These are phyloP conservation scores for Fagus crenata DNA, from an alignment of 306 rosid species.

Conservation along the genomic window DNA sequence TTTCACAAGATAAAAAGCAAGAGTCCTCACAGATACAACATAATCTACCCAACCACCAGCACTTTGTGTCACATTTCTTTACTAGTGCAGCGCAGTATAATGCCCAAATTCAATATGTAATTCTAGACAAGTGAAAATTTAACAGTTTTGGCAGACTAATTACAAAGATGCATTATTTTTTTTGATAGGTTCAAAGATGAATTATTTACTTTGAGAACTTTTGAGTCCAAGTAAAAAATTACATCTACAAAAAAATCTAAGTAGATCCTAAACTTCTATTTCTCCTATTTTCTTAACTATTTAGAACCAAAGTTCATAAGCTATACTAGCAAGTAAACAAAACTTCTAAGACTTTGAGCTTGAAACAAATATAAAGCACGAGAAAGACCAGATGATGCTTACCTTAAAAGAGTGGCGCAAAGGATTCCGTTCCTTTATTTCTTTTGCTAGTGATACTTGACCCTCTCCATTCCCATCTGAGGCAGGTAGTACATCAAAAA, in stretches of 20 bases:
- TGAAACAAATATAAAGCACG: slow-evolving; percentile 31
- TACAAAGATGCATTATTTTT: not conserved
- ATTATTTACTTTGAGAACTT: not conserved
- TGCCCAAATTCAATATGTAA: not conserved
- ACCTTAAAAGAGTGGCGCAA: slow-evolving; percentile 89
- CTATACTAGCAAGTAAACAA: slow-evolving; percentile 12
- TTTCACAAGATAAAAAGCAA: not conserved
- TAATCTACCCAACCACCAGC: not conserved
- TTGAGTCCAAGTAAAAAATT: not conserved
- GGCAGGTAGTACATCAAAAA: slow-evolving; percentile 83
- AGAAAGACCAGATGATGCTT: slow-evolving; percentile 22
- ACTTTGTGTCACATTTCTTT: not conserved
- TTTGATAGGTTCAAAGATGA: not conserved
- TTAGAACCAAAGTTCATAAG: not conserved
- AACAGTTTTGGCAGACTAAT: not conserved
- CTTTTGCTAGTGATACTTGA: slow-evolving; percentile 71
- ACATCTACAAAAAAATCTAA: not conserved
- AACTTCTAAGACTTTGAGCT: slow-evolving; percentile 22
- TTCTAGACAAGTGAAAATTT: not conserved
- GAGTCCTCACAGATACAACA: not conserved
- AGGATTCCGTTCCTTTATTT: slow-evolving; percentile 83
- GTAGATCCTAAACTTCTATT: not conserved
- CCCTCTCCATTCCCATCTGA: slow-evolving; percentile 86
- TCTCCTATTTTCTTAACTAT: not conserved
- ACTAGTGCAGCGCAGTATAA: not conserved